Conservation (phyloP, 148 eudicot species). For the Bassia scoparia region DNA sequence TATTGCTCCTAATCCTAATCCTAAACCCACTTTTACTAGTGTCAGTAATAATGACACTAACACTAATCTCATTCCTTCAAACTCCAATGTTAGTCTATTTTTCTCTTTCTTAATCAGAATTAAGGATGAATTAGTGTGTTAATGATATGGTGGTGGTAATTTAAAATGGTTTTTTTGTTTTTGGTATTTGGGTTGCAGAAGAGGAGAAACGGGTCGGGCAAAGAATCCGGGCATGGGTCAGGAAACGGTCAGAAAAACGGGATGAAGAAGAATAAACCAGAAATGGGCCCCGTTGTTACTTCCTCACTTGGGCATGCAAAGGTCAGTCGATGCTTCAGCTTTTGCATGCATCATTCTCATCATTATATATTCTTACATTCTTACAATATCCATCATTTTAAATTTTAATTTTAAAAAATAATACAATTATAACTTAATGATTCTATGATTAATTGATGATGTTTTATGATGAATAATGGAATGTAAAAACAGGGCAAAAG, state of each 20-base stretch:
- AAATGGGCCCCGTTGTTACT: constrained; percentile 8
- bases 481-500: constrained; percentile 16
- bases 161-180: neutral
- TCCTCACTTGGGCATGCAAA: constrained; percentile 27
- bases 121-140: neutral
- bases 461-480: neutral
- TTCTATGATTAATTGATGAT: neutral
- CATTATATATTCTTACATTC: neutral
- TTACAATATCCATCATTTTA: neutral
- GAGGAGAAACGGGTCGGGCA: constrained; percentile 31
- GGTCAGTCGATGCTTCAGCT: constrained; percentile 14
- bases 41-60: neutral
- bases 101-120: neutral
- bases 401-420: too few relatives aligned
- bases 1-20: neutral
- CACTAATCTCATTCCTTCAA: neutral
- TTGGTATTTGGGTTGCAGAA: constrained; percentile 25
- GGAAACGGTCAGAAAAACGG: constrained; percentile 18
- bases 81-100: constrained; percentile 7
- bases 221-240: constrained; percentile 24
- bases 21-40: neutral
- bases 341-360: constrained; percentile 25
- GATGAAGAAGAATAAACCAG: constrained; percentile 31
- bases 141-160: neutral
- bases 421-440: too few relatives aligned